Evolutionary conservation across 331 rosid genomes (phyloP), one percentile per base, ranked within the genome.

Genomic region (Saraca asoca): DNA sequence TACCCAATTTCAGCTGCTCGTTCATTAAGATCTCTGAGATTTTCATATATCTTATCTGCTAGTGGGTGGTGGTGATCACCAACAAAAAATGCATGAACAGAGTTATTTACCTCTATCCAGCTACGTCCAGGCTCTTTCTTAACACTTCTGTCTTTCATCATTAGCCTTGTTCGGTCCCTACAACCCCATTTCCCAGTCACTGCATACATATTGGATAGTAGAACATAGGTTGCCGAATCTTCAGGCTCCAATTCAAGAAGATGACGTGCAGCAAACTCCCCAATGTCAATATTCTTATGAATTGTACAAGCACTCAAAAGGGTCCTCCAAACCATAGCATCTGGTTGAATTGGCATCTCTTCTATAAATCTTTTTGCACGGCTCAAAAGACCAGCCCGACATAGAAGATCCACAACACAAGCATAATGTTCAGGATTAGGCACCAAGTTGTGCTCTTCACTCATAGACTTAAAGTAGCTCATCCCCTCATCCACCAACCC

Each of bases 341-440:
- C 96, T 43, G 93, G 91, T 74, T 79, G 73, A 64, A 89, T 75
- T 20, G 96, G 91, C 98, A 92, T 92, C 75, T 74, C 86, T 60
- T 78, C 84, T 37, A 87, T 65, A 64, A 87, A 83, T 49, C 58
- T 78, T 72, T 70, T 83, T 51, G 96, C 95, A 42, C 72, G 78
- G 63, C 79, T 68, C 61, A 92, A 70, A 54, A 60, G 84, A 71
- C 96, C 94, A 58, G 95, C 86, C 46, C 98, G 86, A 45, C 96
- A 86, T 6, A 89, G 87, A 75, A 92, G 88, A 82, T 89, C 96
- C 34, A 92, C 96, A 34, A 87, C 71, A 76, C 95, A 87, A 65
- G 83, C 96, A 74, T 83, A 92, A 79, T 89, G 98, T 68, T 92
- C 93, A n/a, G 89, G 90, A 74, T 80, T 85, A 16, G 93, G 98